Conservation (phyloP, 2,329 filamentous ascomycete species). For the Coccinonectria pachysandricola region DNA sequence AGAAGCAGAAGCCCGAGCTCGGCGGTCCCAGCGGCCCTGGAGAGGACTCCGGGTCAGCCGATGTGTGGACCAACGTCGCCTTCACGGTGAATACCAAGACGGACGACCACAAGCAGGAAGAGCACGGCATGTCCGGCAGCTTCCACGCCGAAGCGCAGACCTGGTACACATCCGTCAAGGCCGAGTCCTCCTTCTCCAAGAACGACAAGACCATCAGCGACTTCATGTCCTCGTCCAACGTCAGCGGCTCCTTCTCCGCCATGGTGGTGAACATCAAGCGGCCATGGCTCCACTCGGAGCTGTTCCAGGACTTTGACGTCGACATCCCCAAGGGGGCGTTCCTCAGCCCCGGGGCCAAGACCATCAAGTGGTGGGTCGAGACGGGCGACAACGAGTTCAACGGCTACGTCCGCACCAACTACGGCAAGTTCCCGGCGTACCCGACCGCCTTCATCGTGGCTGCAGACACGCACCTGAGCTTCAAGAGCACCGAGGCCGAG, state of each 20-base stretch:
- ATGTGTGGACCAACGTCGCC: too few species aligned
- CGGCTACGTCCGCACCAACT: neutral
- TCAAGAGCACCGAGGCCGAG: neutral
- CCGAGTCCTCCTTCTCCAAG: neutral
- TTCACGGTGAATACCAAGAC: too few species aligned
- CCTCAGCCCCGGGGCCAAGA: neutral
- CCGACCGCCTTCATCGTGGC: constrained; percentile 1
- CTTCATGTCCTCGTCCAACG: neutral
- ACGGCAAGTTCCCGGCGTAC: constrained; percentile 1
- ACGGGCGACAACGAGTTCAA: neutral
- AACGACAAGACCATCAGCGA: too few species aligned
- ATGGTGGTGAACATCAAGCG: constrained; percentile 1
- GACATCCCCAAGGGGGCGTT: neutral
- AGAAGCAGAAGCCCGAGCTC: too few species aligned
- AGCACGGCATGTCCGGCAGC: too few species aligned
- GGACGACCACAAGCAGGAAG: too few species aligned
- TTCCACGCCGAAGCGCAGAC: neutral
- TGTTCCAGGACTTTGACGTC: constrained; percentile 1
- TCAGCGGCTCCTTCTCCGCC: neutral
- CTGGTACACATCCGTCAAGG: neutral
- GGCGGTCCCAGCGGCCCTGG: too few species aligned
- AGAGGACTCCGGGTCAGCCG: too few species aligned
- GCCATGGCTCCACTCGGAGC: constrained; percentile 1
- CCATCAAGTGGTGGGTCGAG: neutral
- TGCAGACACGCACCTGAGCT: too few species aligned